Conservation (phyloP, 1,284 basidiomycete species). For the Rugosomyces carneus region DNA sequence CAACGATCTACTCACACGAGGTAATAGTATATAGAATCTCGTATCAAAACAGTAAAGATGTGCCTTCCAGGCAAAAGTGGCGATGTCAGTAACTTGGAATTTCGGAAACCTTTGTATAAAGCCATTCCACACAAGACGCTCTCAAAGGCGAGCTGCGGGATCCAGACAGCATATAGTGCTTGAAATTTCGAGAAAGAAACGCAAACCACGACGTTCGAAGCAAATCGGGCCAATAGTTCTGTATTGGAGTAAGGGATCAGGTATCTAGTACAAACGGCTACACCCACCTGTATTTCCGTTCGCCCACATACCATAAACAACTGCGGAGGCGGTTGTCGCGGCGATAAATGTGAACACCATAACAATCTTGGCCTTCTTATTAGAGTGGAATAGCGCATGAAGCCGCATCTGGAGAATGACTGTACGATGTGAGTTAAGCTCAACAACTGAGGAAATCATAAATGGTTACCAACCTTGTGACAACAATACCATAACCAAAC, state of each 20-base stretch:
- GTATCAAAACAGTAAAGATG: neutral
- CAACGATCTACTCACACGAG: neutral
- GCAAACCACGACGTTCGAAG: neutral
- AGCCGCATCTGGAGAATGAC: neutral
- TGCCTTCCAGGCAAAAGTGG: neutral
- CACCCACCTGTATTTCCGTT: neutral
- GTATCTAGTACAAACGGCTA: no score
- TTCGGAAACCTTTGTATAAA: neutral
- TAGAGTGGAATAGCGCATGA: neutral
- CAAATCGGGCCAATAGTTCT: neutral
- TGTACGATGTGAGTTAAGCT: neutral
- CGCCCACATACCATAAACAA: neutral
- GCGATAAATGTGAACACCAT: neutral
- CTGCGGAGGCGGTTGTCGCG: neutral
- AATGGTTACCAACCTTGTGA: neutral
- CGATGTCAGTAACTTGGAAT: neutral
- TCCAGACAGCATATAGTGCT: neutral
- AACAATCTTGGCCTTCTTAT: neutral
- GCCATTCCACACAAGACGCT: neutral
- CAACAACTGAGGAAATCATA: no score
- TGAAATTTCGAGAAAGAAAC: neutral
- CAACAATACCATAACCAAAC: neutral
- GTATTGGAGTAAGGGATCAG: no score
- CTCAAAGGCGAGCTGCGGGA: neutral
- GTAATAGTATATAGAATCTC: neutral